Percentiles rank a stretch among this genome's conserved stretches.
Evolutionary conservation across 805 yeast species (phyloP).

Genomic region (Monosporozyma yasuniensis): DNA sequence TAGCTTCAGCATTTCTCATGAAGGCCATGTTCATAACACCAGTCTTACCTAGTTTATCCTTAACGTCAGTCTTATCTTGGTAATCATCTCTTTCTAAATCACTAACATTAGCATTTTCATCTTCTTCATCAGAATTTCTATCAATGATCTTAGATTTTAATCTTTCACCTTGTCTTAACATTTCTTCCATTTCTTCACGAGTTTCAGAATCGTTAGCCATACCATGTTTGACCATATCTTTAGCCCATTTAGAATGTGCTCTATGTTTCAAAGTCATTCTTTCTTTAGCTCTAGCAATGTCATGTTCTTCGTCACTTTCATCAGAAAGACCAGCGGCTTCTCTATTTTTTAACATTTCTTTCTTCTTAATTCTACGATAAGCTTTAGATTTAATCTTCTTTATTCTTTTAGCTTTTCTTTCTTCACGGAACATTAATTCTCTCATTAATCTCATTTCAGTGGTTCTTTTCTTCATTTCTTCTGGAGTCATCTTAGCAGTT

Average conservation of each 20-base stretch:
- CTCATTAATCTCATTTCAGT: conserved; percentile 84
- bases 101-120: conserved; percentile 34
- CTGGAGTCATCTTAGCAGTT: conserved; percentile 69
- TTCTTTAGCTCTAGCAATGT: conserved; percentile 73
- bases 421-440: conserved; percentile 93
- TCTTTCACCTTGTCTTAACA: conserved; percentile 80
- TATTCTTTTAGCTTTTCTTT: conserved; percentile 78
- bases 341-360: conserved; percentile 63
- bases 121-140: conserved; percentile 43
- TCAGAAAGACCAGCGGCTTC: conserved; percentile 46
- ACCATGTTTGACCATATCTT: conserved; percentile 80
- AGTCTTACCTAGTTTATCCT: conserved; percentile 56
- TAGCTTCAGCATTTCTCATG: conserved; percentile 82
- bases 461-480: conserved; percentile 68
- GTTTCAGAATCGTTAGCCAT: conserved; percentile 78
- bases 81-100: conserved; percentile 44
- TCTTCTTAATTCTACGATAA: conserved; percentile 77
- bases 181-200: conserved; percentile 86
- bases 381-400: conserved; percentile 92
- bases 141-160: conserved; percentile 68
- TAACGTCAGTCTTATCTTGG: conserved; percentile 28
- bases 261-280: conserved; percentile 89
- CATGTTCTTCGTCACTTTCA: conserved; percentile 54
- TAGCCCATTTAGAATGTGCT: conserved; percentile 84
- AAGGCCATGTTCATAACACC: conserved; percentile 93